Evolutionary conservation across 192 early-diverging fungal species (phyloP), one percentile per base, ranked within the genome.

Genomic region (Mycoemilia scoparia): DNA sequence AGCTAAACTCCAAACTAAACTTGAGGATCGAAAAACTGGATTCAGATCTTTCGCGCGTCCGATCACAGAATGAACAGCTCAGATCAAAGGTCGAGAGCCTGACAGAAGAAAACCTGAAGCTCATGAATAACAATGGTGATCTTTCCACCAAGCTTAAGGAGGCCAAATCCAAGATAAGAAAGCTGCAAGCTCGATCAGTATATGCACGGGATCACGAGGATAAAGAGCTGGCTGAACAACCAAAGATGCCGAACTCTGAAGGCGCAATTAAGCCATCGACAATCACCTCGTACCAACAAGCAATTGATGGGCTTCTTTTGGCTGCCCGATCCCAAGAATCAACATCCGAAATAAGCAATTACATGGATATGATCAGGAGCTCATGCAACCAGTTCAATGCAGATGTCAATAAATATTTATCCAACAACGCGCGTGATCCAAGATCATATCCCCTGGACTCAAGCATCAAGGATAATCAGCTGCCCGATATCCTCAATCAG

Each of bases 281-380:
- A 18, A 63, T 91, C 14, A 64, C 69, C 16, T 57, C 66, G 11
- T 91, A 87, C 63, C 77, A 90, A 45, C 66, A 62, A 9, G 76
- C 84, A n/a, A 68, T 89, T 20, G 81, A 88, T 47, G 71, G 74
- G 21, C 60, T 96, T 5, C 51, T 96, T 21, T 51, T 64, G 12
- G 76, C 78, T 20, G 79, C 77, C 44, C 60, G 79, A 34, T 75
- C 79, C 1, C 74, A 82, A 12, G 58, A 67, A 22, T 71, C 79
- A 20, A 60, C 84, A 1, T 49, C 46, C 18, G 83, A 90, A 1
- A 50, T 96, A 23, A 59, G 49, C 20, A 20, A 11, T 15, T 52
- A 83, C n/a, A 86, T 87, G 79, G 76, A 78, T 36, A 51, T 77
- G 4, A 73, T 93, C 24, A 79, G 85, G 19, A 66, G 78, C 22